These are phyloP conservation scores for Lablab purpureus DNA, from an alignment of 306 rosid species.

Conservation along the genomic window DNA sequence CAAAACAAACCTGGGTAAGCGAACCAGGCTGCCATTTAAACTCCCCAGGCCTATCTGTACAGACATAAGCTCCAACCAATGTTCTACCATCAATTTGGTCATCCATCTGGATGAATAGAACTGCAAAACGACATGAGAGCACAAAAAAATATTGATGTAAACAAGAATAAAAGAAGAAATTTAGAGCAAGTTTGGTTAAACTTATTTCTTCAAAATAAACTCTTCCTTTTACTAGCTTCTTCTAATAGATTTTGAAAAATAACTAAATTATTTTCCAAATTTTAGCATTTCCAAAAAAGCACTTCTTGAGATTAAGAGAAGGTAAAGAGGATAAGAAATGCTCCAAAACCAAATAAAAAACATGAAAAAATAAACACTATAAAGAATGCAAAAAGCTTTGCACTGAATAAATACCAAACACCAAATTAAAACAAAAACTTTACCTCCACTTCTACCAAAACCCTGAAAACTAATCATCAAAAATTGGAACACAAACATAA, in stretches of 20 bases:
- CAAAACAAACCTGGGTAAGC: conserved; percentile 81
- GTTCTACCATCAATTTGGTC: conserved; percentile 93
- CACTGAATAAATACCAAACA: not conserved
- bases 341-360: conserved; percentile 18
- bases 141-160: not conserved
- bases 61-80: conserved; percentile 79
- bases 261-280: not conserved
- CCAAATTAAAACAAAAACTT: not conserved
- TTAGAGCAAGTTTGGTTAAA: not conserved
- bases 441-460: not conserved
- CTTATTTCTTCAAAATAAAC: not conserved
- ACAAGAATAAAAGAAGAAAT: conserved; percentile 18
- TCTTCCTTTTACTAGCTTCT: not conserved
- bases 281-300: not conserved
- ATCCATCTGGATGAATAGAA: conserved; percentile 90
- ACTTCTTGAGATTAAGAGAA: not conserved
- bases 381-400: not conserved
- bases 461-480: not conserved
- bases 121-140: conserved; percentile 55
- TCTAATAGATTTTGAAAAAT: not conserved
- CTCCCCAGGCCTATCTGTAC: conserved; percentile 91
- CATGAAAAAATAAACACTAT: not conserved
- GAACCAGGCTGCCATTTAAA: conserved; percentile 98
- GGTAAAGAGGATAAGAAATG: conserved; percentile 17
- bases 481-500: not conserved